Conservation (phyloP, 331 rosid genomes). For the Acacia concinna region DNA sequence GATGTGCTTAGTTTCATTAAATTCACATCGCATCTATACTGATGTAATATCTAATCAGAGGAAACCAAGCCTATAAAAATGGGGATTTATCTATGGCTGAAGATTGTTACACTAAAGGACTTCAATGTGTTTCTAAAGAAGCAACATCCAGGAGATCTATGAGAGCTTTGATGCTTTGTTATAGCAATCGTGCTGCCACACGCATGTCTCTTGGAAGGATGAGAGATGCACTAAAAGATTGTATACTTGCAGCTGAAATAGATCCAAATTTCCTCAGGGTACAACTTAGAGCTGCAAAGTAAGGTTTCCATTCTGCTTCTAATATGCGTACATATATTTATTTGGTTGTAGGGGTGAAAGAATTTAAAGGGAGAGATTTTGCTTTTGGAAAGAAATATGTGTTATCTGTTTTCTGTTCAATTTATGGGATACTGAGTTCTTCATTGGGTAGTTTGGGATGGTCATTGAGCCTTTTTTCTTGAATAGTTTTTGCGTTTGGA, state of each 20-base stretch:
- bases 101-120: slow-evolving; percentile 79
- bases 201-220: slow-evolving; percentile 89
- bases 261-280: slow-evolving; percentile 84
- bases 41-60: slow-evolving; percentile 62
- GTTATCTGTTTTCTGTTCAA: no score
- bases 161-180: slow-evolving; percentile 88
- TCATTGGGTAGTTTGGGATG: neutral
- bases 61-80: slow-evolving; percentile 83
- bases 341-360: slow-evolving; percentile 26
- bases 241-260: slow-evolving; percentile 73
- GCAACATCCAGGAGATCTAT: slow-evolving; percentile 77
- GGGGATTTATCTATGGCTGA: slow-evolving; percentile 86
- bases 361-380: neutral
- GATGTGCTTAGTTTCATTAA: slow-evolving; percentile 16
- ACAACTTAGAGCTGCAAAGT: slow-evolving; percentile 97
- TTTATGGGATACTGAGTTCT: neutral
- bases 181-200: slow-evolving; percentile 98
- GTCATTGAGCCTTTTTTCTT: neutral
- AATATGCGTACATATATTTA: slow-evolving; percentile 7
- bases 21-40: slow-evolving; percentile 31
- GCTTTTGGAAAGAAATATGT: no score
- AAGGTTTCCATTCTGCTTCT: slow-evolving; percentile 43
- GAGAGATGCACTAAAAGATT: slow-evolving; percentile 85
- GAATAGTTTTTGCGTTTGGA: neutral
- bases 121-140: slow-evolving; percentile 54